Evolutionary conservation across 306 rosid species (phyloP).

Genomic region (Sindora glabra): DNA sequence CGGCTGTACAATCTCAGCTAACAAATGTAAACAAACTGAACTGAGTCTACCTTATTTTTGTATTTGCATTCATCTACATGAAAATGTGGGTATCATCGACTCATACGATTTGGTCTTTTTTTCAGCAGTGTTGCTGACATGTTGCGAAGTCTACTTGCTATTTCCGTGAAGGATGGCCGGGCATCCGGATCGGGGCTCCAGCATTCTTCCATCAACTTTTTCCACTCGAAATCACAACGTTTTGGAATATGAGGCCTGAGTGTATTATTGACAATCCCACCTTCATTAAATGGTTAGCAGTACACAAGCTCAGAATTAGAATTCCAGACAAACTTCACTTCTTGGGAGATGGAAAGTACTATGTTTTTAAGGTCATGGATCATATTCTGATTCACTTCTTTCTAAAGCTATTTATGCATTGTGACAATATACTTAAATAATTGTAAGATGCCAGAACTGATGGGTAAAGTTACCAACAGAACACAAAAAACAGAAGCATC

Average conservation of each 20-base stretch:
- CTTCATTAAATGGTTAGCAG: slow-evolving; percentile 26
- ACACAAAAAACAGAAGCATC: background rate
- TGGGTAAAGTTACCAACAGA: background rate
- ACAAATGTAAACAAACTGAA: too few species aligned
- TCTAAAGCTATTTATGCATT: too few species aligned
- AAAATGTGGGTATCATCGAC: too few species aligned
- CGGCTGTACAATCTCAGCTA: too few species aligned
- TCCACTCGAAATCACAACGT: slow-evolving; percentile 84
- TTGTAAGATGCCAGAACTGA: too few species aligned
- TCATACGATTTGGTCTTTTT: slow-evolving; percentile 36
- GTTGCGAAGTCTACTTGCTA: slow-evolving; percentile 55
- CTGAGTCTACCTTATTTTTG: too few species aligned
- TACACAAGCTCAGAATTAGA: slow-evolving; percentile 10
- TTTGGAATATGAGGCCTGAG: slow-evolving; percentile 83
- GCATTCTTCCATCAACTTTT: slow-evolving; percentile 76
- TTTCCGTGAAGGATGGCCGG: slow-evolving; percentile 76
- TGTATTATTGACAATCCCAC: slow-evolving; percentile 83
- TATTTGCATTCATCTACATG: too few species aligned
- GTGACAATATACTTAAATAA: too few species aligned
- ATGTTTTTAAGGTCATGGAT: too few species aligned
- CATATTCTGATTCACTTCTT: too few species aligned
- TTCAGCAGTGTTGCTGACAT: slow-evolving; percentile 58
- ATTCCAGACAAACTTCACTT: background rate
- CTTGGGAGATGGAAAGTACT: background rate
- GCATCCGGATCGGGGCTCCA: slow-evolving; percentile 75